A percentile compares a stretch with the other conserved stretches of the same genome.
Evolutionary conservation across 2,329 filamentous ascomycete species (phyloP).

Genomic region (Karstenula rhodostoma): DNA sequence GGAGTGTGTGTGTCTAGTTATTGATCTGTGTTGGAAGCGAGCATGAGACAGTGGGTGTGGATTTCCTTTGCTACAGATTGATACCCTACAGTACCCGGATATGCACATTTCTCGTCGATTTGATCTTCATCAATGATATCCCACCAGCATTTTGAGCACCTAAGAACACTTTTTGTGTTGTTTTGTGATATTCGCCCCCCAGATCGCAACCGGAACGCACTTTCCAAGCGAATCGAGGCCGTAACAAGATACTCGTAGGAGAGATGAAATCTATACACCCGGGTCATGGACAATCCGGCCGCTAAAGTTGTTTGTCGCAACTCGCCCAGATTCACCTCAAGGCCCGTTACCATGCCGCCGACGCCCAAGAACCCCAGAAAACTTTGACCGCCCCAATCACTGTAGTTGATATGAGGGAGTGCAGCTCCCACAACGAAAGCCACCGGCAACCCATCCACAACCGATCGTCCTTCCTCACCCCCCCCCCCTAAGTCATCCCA

Average conservation of each 20-base stretch:
- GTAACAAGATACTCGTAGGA: too few relatives aligned
- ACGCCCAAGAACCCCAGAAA: not conserved
- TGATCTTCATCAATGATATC: not conserved
- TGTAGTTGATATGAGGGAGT: not conserved
- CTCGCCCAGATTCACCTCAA: not conserved
- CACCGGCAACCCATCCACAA: not conserved
- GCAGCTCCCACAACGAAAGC: not conserved
- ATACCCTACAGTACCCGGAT: not conserved
- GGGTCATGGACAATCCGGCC: not conserved
- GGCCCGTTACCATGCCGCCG: not conserved
- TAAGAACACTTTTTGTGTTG: too few relatives aligned
- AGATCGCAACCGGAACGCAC: too few relatives aligned
- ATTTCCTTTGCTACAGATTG: not conserved
- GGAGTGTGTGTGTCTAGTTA: too few relatives aligned
- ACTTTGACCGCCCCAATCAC: not conserved
- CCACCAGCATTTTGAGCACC: too few relatives aligned
- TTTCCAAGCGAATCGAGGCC: too few relatives aligned
- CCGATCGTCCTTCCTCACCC: not conserved
- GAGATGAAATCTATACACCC: not conserved
- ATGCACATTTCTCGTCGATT: not conserved
- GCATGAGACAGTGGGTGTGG: not conserved
- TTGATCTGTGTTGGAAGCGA: not conserved
- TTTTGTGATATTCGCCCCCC: too few relatives aligned
- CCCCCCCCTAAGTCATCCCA: not conserved
- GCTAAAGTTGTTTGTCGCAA: not conserved